Evolutionary conservation across 1,284 basidiomycete species (phyloP).

Genomic region (Lignosus rhinocerotis): DNA sequence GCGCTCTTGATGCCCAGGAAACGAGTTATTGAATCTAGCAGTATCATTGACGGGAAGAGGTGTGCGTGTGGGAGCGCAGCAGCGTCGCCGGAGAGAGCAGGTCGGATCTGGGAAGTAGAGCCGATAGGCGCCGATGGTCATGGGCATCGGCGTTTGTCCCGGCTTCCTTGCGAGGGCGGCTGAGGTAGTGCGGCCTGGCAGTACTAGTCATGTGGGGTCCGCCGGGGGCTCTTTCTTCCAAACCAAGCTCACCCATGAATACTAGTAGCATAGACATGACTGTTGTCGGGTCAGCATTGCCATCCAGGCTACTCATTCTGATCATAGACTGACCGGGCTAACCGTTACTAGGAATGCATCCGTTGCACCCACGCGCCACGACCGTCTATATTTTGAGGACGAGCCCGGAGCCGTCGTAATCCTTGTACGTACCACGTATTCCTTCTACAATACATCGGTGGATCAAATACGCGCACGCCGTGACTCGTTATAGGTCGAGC

Average conservation of each 20-base stretch:
- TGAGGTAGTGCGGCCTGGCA: slow-evolving; percentile 1
- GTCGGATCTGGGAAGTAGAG: slow-evolving; percentile 1
- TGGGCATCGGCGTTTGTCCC: not conserved
- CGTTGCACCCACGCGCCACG: slow-evolving; percentile 13
- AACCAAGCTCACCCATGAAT: not conserved
- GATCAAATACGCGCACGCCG: not conserved
- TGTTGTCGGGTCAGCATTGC: not conserved
- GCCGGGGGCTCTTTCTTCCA: not conserved
- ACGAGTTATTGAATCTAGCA: not conserved
- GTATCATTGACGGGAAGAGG: not conserved
- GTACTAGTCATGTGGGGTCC: not conserved
- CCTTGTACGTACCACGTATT: slow-evolving; percentile 16
- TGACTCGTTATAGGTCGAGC: slow-evolving; percentile 23
- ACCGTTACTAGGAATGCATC: not conserved
- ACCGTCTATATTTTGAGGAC: slow-evolving; percentile 26
- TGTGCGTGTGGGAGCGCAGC: slow-evolving; percentile 1
- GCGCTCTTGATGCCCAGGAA: not conserved
- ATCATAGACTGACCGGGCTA: not conserved
- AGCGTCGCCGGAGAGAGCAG: not conserved
- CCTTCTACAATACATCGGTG: not conserved
- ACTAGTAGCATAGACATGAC: not conserved
- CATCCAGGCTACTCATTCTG: not conserved
- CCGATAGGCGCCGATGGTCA: slow-evolving; percentile 4
- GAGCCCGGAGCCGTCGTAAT: slow-evolving; percentile 23
- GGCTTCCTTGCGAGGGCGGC: not conserved